Conservation (phyloP, 148 eudicot species). For the Tetragonia tetragonoides region DNA sequence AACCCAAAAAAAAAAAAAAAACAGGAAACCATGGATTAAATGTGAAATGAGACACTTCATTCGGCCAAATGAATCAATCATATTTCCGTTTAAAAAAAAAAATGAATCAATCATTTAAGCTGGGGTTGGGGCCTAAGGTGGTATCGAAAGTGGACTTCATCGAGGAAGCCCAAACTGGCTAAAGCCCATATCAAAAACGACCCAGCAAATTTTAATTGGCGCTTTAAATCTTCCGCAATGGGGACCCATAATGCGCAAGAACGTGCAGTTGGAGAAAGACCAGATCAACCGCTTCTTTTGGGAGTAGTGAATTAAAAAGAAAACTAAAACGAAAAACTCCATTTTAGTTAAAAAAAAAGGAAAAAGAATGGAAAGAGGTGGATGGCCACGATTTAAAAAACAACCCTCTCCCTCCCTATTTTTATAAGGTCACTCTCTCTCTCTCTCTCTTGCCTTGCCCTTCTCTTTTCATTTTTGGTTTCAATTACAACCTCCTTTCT, state of each 20-base stretch:
- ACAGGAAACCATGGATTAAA: no score
- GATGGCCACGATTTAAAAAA: constrained; percentile 19
- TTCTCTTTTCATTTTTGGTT: neutral
- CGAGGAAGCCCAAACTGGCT: neutral
- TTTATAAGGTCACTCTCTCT: constrained; percentile 6
- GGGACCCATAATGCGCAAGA: no score
- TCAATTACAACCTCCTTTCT: neutral
- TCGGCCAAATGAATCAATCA: no score
- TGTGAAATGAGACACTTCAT: no score
- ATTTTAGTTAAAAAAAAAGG: neutral
- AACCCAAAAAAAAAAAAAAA: no score
- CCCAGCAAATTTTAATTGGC: neutral
- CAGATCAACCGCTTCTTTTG: constrained; percentile 7
- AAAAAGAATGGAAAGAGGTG: constrained; percentile 6
- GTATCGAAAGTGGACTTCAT: no score
- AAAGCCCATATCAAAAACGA: neutral
- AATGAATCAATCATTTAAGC: no score
- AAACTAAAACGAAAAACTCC: neutral
- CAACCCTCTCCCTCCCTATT: constrained; percentile 9
- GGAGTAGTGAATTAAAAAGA: neutral
- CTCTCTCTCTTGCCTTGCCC: neutral
- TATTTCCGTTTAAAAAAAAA: no score
- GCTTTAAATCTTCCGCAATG: no score
- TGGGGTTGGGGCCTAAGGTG: no score
- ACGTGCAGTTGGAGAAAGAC: neutral